Conservation (phyloP, 2,329 filamentous ascomycete species). For the Botrytis fabae region DNA sequence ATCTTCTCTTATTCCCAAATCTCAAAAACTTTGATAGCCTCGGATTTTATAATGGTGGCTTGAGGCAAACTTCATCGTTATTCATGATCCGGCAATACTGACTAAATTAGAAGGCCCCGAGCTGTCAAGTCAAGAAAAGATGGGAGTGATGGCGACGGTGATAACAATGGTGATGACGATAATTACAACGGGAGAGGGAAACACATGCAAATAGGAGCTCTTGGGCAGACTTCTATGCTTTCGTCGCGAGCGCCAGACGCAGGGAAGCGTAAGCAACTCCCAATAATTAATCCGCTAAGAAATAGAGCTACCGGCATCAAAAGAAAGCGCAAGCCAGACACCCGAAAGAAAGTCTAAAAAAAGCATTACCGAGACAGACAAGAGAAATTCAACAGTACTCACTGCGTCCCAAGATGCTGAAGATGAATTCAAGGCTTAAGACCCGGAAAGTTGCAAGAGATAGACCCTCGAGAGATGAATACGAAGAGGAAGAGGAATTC, state of each 20-base stretch:
- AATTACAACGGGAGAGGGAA: neutral
- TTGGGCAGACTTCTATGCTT: neutral
- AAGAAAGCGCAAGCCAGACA: neutral
- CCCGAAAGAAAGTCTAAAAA: neutral
- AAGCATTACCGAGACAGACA: neutral
- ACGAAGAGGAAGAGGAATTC: neutral
- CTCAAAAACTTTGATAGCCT: neutral
- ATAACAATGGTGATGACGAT: neutral
- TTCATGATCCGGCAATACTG: neutral
- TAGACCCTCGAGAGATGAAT: neutral
- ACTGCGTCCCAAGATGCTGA: neutral
- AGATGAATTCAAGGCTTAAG: neutral
- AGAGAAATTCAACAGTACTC: neutral
- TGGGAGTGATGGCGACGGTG: neutral
- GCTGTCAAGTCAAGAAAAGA: neutral
- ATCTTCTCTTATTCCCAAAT: neutral
- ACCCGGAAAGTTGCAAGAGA: neutral
- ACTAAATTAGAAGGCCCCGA: neutral
- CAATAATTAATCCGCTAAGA: neutral
- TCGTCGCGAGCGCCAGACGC: neutral
- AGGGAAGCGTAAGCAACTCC: neutral
- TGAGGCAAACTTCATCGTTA: neutral
- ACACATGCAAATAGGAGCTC: neutral
- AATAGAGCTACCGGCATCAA: neutral
- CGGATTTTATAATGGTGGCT: too few species aligned